Conservation (phyloP, 2,329 filamentous ascomycete genomes). For the Fusarium nygamai region DNA sequence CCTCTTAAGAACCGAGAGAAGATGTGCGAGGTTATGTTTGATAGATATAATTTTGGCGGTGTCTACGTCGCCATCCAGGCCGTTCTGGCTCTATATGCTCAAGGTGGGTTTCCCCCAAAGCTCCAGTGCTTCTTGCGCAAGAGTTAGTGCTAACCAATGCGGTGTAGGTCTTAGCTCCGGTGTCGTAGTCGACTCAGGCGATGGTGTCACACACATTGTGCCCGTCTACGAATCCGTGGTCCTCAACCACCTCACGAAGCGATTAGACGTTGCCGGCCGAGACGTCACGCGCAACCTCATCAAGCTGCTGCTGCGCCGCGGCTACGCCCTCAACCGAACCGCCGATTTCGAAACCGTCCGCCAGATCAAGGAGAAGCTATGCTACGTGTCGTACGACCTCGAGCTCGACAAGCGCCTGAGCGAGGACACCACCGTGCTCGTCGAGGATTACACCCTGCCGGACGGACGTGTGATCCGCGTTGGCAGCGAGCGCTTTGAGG, state of each 20-base stretch:
- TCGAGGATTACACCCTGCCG: constrained; percentile 96
- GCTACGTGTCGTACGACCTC: constrained; percentile 98
- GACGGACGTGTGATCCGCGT: constrained; percentile 97
- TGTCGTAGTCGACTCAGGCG: constrained; percentile 98
- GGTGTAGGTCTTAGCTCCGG: constrained; percentile 80
- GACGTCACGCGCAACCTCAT: constrained; percentile 99
- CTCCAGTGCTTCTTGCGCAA: neutral
- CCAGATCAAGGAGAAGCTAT: constrained; percentile 99
- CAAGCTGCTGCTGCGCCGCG: constrained; percentile 88
- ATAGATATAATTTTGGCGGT: constrained; percentile 93
- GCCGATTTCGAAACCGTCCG: constrained; percentile 99
- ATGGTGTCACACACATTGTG: constrained; percentile 98
- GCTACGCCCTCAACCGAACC: constrained; percentile 96
- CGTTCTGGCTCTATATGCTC: constrained; percentile 93
- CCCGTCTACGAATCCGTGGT: constrained; percentile 98
- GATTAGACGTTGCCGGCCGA: constrained; percentile 93
- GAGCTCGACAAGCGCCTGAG: constrained; percentile 95
- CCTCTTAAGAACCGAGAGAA: constrained; percentile 95
- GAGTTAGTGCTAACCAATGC: constrained; percentile 13
- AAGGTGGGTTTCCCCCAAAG: constrained; percentile 67
- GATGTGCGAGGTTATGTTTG: constrained; percentile 99
- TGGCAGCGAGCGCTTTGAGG: constrained; percentile 96
- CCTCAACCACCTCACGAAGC: constrained; percentile 93
- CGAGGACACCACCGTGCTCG: constrained; percentile 96
- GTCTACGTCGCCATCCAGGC: constrained; percentile 99